These are phyloP conservation scores for Pythium guiyangense DNA, from an alignment of 352 stramenopile genomes.

Conservation along the genomic window DNA sequence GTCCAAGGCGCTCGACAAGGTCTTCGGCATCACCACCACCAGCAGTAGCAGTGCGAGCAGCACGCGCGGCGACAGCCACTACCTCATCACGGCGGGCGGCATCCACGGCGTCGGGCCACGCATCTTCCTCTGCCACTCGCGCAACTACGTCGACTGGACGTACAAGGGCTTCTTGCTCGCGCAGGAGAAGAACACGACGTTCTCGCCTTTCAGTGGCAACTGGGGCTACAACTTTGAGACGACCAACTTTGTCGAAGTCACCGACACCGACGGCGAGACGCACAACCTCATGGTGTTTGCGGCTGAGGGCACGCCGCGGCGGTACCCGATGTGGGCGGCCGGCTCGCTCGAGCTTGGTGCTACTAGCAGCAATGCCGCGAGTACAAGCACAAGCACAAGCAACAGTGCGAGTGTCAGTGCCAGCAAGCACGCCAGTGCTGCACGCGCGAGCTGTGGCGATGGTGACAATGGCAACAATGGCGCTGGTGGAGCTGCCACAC, in stretches of 20 bases:
- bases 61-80: no score
- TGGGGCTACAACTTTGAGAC: slow-evolving; percentile 73
- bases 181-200: slow-evolving; percentile 66
- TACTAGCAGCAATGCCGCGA: no score
- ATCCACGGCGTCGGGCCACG: no score
- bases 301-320: no score
- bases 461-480: slow-evolving; percentile 16
- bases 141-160: no score
- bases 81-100: no score
- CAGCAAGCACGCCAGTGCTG: slow-evolving; percentile 14
- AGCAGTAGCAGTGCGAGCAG: slow-evolving; percentile 4
- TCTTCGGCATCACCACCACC: slow-evolving; percentile 1
- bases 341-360: no score
- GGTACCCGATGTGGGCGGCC: no score
- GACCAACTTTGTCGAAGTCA: slow-evolving; percentile 55
- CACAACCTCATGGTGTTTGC: slow-evolving; percentile 69
- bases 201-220: slow-evolving; percentile 47
- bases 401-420: no score
- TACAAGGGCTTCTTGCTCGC: no score
- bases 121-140: no score
- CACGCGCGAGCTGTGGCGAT: slow-evolving; percentile 9
- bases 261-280: slow-evolving; percentile 43
- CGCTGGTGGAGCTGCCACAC: slow-evolving; percentile 12
- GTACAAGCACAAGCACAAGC: no score
- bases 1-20: slow-evolving; percentile 40